These are phyloP conservation scores for Calonectria multiphialidica DNA, from an alignment of 2,329 filamentous ascomycete species.

Conservation along the genomic window DNA sequence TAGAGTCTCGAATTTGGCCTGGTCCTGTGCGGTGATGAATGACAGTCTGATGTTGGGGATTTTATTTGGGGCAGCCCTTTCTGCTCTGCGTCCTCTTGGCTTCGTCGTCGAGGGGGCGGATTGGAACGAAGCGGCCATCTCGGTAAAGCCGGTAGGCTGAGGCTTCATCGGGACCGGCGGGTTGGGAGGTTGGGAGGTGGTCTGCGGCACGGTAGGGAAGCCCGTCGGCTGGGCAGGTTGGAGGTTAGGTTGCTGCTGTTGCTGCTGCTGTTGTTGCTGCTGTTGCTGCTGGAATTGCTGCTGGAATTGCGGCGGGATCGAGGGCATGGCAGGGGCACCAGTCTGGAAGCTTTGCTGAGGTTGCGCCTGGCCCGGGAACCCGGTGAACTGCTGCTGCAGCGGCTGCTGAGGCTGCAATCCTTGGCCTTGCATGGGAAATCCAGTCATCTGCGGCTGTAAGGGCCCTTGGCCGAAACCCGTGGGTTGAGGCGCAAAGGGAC, in stretches of 20 bases:
- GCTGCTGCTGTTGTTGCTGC: conserved; percentile 61
- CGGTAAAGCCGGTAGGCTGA: conserved; percentile 73
- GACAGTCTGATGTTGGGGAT: conserved; percentile 95
- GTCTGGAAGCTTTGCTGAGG: conserved; percentile 73
- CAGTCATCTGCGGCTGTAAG: conserved; percentile 70
- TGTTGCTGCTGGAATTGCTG: conserved; percentile 70
- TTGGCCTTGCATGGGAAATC: conserved; percentile 66
- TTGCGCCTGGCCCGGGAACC: conserved; percentile 64
- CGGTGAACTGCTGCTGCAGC: conserved; percentile 77
- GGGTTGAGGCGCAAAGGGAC: conserved; percentile 69
- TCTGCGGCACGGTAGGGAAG: conserved; percentile 63
- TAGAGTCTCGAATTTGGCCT: conserved; percentile 96
- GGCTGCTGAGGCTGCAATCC: conserved; percentile 69
- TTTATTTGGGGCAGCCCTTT: conserved; percentile 71
- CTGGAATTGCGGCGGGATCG: conserved; percentile 71
- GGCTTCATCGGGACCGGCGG: conserved; percentile 73
- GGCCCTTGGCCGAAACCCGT: conserved; percentile 68
- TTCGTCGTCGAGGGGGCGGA: conserved; percentile 57
- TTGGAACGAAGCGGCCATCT: conserved; percentile 77
- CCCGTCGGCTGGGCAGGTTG: conserved; percentile 55
- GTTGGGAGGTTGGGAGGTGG: conserved; percentile 59
- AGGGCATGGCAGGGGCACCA: conserved; percentile 69
- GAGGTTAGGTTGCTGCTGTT: conserved; percentile 60
- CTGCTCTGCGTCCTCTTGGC: conserved; percentile 58
- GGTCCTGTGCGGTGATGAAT: conserved; percentile 95